Evolutionary conservation across 306 rosid species (phyloP), one percentile per base, ranked within the genome.

Genomic region (Aeschynomene evenia): DNA sequence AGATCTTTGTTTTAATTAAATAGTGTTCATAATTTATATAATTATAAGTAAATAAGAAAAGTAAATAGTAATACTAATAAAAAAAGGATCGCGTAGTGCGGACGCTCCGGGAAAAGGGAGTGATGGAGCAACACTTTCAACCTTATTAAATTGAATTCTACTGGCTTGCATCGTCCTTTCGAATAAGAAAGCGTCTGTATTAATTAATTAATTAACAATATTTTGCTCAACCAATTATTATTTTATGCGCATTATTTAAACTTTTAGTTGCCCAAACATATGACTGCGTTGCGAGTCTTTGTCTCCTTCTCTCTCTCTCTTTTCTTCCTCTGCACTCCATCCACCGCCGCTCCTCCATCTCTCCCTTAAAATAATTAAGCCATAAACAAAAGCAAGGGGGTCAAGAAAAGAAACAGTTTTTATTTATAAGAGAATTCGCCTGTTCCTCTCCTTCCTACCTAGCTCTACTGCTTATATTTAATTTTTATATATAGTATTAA

Each of bases 301-400:
- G 80, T 72, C 73, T 61, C 54, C 51, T 42, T 36, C 63, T 12
- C 16, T 61, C 22, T 46, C 76, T 66, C 45, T 24, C 68, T 37
- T 84, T 70, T 64, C 91, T 79, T 79, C 71, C 87, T 78, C 81
- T 78, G 80, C 84, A 75, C 83, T 81, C 80, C 68, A 50, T 69
- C 64, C 53, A 33, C 62, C 79, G 31, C 60, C 67, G 52, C 67
- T 10, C 55, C 63, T 13, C 55, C 46, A 24, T 49, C 5, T 49
- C 70, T 70, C 74, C 73, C 79, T 80, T 85, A 73, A 75, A 80
- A 75, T 82, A 85, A n/a, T n/a, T n/a, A n/a, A 77, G 4, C 78
- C 80, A 75, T 74, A 82, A 74, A 80, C 80, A 73, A 85, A 68
- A 71, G 68, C 77, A 34, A 58, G 23, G 39, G 71, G 56, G n/a